A percentile compares a stretch with the other conserved stretches of the same genome.
Conservation (phyloP, 2,329 filamentous ascomycete genomes). For the Bipolaris sorokiniana region DNA sequence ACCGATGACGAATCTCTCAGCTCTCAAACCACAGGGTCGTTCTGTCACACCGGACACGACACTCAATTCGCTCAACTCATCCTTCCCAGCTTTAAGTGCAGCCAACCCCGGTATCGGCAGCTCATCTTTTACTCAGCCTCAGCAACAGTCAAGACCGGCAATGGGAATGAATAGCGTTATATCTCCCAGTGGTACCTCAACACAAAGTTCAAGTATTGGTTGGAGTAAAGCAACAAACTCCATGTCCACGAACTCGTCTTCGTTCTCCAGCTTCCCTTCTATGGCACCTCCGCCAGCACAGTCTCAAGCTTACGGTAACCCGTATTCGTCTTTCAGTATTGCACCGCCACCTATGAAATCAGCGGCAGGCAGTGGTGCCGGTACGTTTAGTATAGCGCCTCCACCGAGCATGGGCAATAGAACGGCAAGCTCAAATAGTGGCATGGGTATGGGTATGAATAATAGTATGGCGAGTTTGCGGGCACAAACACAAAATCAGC, state of each 20-base stretch:
- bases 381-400: constrained; percentile 37
- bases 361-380: constrained; percentile 6
- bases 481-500: constrained; percentile 33
- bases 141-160: constrained; percentile 46
- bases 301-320: constrained; percentile 29
- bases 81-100: constrained; percentile 46
- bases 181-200: constrained; percentile 22
- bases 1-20: constrained; percentile 31
- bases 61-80: constrained; percentile 49
- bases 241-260: constrained; percentile 16
- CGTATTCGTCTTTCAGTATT: constrained; percentile 47
- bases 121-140: constrained; percentile 45
- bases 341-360: constrained; percentile 45
- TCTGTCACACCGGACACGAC: constrained; percentile 61
- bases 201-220: constrained; percentile 32
- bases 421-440: constrained; percentile 32
- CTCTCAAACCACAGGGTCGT: constrained; percentile 44
- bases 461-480: constrained; percentile 33
- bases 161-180: constrained; percentile 45
- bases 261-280: constrained; percentile 55
- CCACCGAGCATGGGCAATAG: constrained; percentile 26
- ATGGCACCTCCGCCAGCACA: constrained; percentile 56
- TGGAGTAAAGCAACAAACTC: constrained; percentile 40
- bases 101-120: constrained; percentile 44
- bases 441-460: constrained; percentile 32